Evolutionary conservation across 1,139 yeast species (phyloP), one percentile per base, ranked within the genome.

Genomic region (Saccharomyces hybrid): DNA sequence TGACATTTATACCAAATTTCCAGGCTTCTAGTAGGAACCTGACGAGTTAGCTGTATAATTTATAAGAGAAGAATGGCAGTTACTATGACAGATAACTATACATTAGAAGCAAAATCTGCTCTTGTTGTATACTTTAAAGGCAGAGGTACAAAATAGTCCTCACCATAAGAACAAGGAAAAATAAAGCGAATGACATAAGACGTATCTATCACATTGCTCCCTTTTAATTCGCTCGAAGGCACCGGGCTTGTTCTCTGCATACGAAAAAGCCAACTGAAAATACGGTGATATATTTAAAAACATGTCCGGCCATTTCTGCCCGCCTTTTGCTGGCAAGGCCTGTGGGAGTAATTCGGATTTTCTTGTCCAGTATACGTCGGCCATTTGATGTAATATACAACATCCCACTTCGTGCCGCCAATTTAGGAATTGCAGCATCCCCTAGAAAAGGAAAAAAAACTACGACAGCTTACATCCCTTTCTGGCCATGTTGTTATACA

Each of bases 121-220:
- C 19, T 16, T 19, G 23, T 19, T 19, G 23, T 19, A 19, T 19
- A 19, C 23, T 19, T 19, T 19, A 19, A 19, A 19, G 23, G 23
- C 23, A 19, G 23, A 19, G 23, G 23, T 19, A 19, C 23, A 38
- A 38, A 38, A 16, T 38, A 16, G 42, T 16, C 11, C 3, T 11
- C 13, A 38, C 8, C 7, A 16, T 14, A 19, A 38, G 6, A 16
- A 38, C 42, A 16, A 38, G 23, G 11, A 38, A 2, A 38, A 14
- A 7, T 38, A 23, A 38, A 31, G 34, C 34, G 13, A 31, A 9
- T 11, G 14, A 31, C 5, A 31, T 11, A 31, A 11, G 34, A 31
- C 13, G 13, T 11, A 31, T 31, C 34, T 31, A 11, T 31, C 34
- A 11, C 34, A 56, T 9, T 60, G 59, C 46, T 55, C 42, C 42